Evolutionary conservation across 192 early-diverging fungal species (phyloP).

Genomic region (Backusella tuberculispora): DNA sequence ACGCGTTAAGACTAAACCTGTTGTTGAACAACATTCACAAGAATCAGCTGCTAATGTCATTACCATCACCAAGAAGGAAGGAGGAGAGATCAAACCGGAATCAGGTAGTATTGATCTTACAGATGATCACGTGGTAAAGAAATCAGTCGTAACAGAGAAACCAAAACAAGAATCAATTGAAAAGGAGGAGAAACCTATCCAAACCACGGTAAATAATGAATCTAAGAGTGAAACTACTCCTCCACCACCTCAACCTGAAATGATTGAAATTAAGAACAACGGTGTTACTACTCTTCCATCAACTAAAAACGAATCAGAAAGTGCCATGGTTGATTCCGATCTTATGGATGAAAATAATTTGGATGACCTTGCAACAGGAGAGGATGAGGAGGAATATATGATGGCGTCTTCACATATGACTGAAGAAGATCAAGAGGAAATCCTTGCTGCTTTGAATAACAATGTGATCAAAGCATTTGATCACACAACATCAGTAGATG

Average conservation of each 20-base stretch:
- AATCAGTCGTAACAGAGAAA: not conserved
- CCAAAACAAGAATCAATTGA: not conserved
- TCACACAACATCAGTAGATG: not conserved
- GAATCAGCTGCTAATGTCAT: not conserved
- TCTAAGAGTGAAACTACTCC: not conserved
- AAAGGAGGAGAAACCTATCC: not conserved
- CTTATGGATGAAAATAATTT: not conserved
- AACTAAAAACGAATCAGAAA: not conserved
- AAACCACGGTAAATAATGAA: not conserved
- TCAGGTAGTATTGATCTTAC: not conserved
- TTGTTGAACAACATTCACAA: not conserved
- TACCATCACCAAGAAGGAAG: not conserved
- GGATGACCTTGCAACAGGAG: not conserved
- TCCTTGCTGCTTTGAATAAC: constrained; percentile 1
- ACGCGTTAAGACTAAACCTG: not conserved
- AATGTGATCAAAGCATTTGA: constrained; percentile 24
- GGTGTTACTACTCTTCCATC: not conserved
- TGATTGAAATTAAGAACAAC: constrained; percentile 12
- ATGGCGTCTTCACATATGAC: not conserved
- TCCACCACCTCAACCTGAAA: not conserved
- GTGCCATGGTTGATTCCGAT: not conserved
- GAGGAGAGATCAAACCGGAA: not conserved
- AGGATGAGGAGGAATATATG: not conserved
- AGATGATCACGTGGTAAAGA: not conserved
- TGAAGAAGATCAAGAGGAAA: not conserved